A percentile compares a stretch with the other conserved stretches of the same genome.
Evolutionary conservation across 176 grass and related monocot genomes (phyloP).

Genomic region (Aechmea fasciata): DNA sequence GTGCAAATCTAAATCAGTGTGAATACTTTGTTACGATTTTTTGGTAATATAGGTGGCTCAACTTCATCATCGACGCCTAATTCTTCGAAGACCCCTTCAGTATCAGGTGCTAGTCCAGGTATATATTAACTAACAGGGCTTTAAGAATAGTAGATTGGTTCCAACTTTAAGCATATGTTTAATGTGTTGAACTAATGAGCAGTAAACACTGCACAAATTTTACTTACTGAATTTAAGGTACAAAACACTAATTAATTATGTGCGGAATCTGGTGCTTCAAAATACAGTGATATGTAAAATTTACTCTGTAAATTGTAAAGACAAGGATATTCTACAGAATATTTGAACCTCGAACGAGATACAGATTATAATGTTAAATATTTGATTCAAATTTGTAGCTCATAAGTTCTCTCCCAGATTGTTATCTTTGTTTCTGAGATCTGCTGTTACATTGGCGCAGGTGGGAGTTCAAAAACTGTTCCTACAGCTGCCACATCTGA

Average conservation of each 20-base stretch:
- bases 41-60: background rate
- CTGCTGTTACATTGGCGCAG: background rate
- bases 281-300: too few species aligned
- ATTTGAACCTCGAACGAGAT: too few species aligned
- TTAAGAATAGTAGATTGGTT: too few species aligned
- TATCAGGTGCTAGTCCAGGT: background rate
- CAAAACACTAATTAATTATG: background rate
- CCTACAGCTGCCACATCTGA: background rate
- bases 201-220: background rate
- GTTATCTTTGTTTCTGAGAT: background rate
- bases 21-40: background rate
- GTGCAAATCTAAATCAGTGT: background rate
- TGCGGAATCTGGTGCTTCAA: background rate
- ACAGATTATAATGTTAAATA: too few species aligned
- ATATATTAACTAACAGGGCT: background rate
- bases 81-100: background rate
- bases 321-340: too few species aligned
- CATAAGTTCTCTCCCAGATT: too few species aligned
- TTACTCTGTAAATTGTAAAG: too few species aligned
- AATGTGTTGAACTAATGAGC: too few species aligned
- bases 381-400: too few species aligned
- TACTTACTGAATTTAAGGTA: background rate
- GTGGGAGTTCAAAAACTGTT: background rate
- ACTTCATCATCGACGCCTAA: background rate
- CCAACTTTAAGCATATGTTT: too few species aligned